A percentile compares a stretch with the other conserved stretches of the same genome.
phyloP scores from a whole-genome alignment of 73 alveolate genomes.

The Durusdinium trenchii region DNA sequence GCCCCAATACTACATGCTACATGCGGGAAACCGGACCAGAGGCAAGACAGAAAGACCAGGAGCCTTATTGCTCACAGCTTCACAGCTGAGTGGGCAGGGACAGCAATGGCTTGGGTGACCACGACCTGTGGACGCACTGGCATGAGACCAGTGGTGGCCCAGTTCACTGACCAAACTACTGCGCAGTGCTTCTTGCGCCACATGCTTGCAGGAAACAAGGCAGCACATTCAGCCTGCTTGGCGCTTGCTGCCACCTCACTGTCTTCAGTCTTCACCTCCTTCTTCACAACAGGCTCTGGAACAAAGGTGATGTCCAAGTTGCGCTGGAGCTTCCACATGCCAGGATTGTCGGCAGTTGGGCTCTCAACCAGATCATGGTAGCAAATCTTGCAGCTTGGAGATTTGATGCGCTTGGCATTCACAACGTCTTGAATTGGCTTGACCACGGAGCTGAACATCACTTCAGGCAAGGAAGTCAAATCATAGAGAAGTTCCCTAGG shows the following conservation, averaged over 20 bases:
- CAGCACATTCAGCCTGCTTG: neutral
- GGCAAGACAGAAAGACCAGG: too few species aligned
- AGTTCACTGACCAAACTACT: neutral
- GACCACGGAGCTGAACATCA: neutral
- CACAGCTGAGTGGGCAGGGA: neutral
- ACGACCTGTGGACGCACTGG: conserved; percentile 1
- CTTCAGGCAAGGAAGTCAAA: neutral
- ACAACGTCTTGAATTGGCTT: neutral
- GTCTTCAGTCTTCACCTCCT: neutral
- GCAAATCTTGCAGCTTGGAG: neutral
- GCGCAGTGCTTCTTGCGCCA: neutral
- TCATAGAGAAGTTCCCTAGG: neutral
- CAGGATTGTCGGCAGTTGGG: neutral
- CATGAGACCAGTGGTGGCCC: neutral
- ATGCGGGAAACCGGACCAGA: too few species aligned
- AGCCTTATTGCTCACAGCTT: too few species aligned
- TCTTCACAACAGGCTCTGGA: neutral
- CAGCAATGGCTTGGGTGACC: neutral
- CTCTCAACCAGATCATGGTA: neutral
- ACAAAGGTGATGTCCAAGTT: neutral
- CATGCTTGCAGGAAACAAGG: neutral
- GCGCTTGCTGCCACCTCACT: too few species aligned
- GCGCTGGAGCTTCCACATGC: neutral
- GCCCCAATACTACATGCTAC: too few species aligned
- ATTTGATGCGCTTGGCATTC: neutral